phyloP scores from a whole-genome alignment of 495 filamentous ascomycete species.

The Penicillium pulvis region DNA sequence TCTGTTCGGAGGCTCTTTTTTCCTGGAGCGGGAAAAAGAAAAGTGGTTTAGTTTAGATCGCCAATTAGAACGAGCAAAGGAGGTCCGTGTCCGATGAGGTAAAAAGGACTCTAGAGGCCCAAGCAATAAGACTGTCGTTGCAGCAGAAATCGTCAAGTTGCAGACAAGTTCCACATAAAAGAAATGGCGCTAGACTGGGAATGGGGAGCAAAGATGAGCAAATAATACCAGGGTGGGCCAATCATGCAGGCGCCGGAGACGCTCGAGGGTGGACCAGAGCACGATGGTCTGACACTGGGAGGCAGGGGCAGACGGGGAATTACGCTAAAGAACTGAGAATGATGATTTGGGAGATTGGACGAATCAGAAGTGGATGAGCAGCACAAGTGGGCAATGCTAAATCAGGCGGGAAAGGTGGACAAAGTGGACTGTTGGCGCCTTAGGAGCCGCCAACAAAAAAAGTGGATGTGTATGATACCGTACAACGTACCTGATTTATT shows the following conservation, averaged over 20 bases:
- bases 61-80: slow-evolving; percentile 16
- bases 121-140: background rate
- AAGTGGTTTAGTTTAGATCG: slow-evolving; percentile 16
- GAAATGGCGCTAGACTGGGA: slow-evolving; percentile 18
- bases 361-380: slow-evolving; percentile 22
- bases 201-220: slow-evolving; percentile 27
- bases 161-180: slow-evolving; percentile 9
- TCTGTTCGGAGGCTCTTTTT: slow-evolving; percentile 28
- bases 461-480: slow-evolving; percentile 20
- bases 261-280: slow-evolving; percentile 33
- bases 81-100: slow-evolving; percentile 6
- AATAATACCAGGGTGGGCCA: slow-evolving; percentile 30
- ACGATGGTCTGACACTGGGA: slow-evolving; percentile 44
- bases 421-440: slow-evolving; percentile 16
- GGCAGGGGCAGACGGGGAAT: slow-evolving; percentile 23
- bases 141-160: slow-evolving; percentile 7
- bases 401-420: slow-evolving; percentile 27
- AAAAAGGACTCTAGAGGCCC: slow-evolving; percentile 2
- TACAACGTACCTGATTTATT: background rate
- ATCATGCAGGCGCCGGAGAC: slow-evolving; percentile 38
- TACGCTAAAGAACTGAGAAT: slow-evolving; percentile 22
- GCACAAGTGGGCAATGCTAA: slow-evolving; percentile 21
- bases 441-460: slow-evolving; percentile 4
- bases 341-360: slow-evolving; percentile 16
- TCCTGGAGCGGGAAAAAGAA: slow-evolving; percentile 15